phyloP scores from a whole-genome alignment of 331 rosid genomes.

The Ulmus americana region DNA sequence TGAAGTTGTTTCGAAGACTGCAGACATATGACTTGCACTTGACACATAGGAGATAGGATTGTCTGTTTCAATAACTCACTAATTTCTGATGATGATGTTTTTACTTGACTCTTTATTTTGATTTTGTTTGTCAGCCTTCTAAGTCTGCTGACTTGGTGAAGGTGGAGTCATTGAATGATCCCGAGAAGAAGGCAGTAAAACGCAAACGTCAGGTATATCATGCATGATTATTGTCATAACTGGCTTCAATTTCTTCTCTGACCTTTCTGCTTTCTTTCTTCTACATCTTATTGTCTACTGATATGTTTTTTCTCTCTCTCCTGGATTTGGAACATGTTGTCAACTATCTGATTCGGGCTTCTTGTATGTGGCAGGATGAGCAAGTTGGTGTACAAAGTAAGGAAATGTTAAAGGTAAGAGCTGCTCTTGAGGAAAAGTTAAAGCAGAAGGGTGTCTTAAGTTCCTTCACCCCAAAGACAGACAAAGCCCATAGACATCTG shows the following conservation, averaged over 20 bases:
- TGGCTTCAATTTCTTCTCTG: not conserved
- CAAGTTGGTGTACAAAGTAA: constrained; percentile 54
- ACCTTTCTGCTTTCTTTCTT: not conserved
- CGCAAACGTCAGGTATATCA: constrained; percentile 48
- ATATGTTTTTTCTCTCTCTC: not conserved
- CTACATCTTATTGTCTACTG: not conserved
- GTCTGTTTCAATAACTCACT: not conserved
- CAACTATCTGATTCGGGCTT: constrained; percentile 21
- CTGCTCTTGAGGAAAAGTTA: constrained; percentile 64
- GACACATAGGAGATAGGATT: not conserved
- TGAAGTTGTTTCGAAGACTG: too few species aligned
- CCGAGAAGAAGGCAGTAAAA: constrained; percentile 37
- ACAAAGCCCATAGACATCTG: constrained; percentile 35
- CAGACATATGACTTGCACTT: not conserved
- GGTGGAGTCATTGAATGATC: constrained; percentile 37
- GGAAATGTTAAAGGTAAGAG: constrained; percentile 72
- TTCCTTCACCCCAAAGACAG: constrained; percentile 43
- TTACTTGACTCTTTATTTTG: constrained; percentile 16
- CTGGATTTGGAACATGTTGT: constrained; percentile 13
- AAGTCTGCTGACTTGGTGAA: constrained; percentile 27
- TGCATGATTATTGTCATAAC: not conserved
- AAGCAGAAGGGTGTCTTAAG: constrained; percentile 57
- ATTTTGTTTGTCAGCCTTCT: constrained; percentile 31
- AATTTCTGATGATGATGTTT: constrained; percentile 4
- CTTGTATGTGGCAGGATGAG: constrained; percentile 44